Base-by-base conservation (phyloP, 306 rosid genomes). In the Quercus rubra region DNA sequence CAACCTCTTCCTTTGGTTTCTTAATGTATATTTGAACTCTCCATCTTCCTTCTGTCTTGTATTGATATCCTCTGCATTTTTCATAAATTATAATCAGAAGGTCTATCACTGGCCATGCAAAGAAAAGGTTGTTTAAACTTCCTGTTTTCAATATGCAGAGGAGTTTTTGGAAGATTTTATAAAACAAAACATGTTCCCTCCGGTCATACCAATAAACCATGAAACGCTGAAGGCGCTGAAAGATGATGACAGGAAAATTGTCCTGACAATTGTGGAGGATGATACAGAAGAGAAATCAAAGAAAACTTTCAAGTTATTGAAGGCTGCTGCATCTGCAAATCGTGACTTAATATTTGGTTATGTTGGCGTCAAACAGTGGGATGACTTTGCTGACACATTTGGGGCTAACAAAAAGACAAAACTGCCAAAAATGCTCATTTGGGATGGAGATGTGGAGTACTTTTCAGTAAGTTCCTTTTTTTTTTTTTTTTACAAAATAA, bases 241-340 rank as follows among this genome's bases (percentile, higher is more conserved):
- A 58, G 92, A 88, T 35, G 96, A 96, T 81, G 91, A 84, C 41
- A 88, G 99, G 83, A 90, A 93, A 85, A 88, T 93, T 80, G 96
- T 83, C 73, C 84, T 93, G 82, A 86, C 99, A 81, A 86, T 95
- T 79, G 87, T 96, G 81, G 93, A 93, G 58, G 93, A 96, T 83
- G 95, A 96, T 85, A 82, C 78, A 13, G 91, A 89, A 31, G 99
- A 89, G 75, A 85, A 83, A 59, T 77, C 97, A 57, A 90, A 77
- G 81, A 90, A 89, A 27, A 83, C 93, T 81, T 62, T 90, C 68
- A 88, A 91, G 89, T 81, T 91, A 83, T 83, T 96, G 82, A 92
- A 86, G 86, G 96, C 89, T 74, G 98, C 97, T 69, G 99, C 99
- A 73, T 91, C 96, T 31, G 99, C 97, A n/a, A 96, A 96, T 68